Base-by-base conservation (phyloP, 148 eudicot genomes). In the Fallopia convolvulus region DNA sequence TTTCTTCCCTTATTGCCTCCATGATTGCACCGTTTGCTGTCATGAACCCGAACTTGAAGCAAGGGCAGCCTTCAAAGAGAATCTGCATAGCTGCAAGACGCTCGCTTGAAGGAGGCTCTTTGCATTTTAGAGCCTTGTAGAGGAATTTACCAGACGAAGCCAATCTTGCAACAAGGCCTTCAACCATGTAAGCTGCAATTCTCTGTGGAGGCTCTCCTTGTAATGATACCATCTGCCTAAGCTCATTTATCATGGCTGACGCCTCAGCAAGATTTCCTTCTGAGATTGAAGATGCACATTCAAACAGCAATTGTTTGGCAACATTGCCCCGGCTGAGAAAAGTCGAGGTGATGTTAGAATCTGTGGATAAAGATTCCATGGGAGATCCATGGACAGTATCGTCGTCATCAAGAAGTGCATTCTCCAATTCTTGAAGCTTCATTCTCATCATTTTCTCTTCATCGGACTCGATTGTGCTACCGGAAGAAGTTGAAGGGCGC, bases 101-200 rank as follows among this genome's bases (percentile, higher is more conserved):
- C 36, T 92, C 92, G 13, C 77, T 75, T n/a, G 93, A 85, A 23
- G 97, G 95, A 13, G 97, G 91, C 75, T 88, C 92, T 83, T 94
- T 90, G 87, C 98, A 94, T 85, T 86, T 92, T 56, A 94, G 81
- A n/a, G 93, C 93, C 79, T 85, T 88, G 81, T 90, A 94, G 66
- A 94, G 91, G 74, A 89, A 86, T 79, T 86, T 88, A 4, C 98
- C 98, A 0, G 98, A 92, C 5, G 85, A 84, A 42, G 88, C 98
- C 76, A 94, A 73, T 18, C 98, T 90, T 50, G 98, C 92, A 1
- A 90, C 90, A 26, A 94, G 90, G 33, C 96, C 98, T 88, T 94
- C 98, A 49, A 94, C 96, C 96, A 94, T 94, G 79, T 94, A 92
- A 33, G 98, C 98, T 4, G 95, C 91, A 76, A 90, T 90, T 80